A percentile compares a stretch with the other conserved stretches of the same genome.
phyloP scores from a whole-genome alignment of 106 monocot species.

The Alisma plantagoaquatica region DNA sequence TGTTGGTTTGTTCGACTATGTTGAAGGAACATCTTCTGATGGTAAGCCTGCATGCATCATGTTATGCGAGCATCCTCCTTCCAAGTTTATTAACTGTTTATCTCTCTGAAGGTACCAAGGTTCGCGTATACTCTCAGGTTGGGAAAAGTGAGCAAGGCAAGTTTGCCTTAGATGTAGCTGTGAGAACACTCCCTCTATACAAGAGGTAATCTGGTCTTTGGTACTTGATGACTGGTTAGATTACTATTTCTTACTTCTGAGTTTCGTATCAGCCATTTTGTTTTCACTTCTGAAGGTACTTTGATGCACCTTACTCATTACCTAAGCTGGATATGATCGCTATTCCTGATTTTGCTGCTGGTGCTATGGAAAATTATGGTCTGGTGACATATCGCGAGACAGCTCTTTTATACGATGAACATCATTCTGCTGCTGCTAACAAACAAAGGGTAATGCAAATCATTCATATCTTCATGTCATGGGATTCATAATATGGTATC shows the following conservation, averaged over 20 bases:
- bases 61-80: neutral
- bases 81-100: neutral
- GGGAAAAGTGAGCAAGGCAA: constrained; percentile 83
- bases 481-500: no score
- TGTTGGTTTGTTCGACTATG: constrained; percentile 84
- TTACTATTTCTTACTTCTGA: no score
- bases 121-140: constrained; percentile 83
- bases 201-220: constrained; percentile 57
- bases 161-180: constrained; percentile 92
- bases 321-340: constrained; percentile 98
- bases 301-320: constrained; percentile 67
- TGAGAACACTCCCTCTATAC: constrained; percentile 69
- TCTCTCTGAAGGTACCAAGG: constrained; percentile 42
- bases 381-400: constrained; percentile 86
- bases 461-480: no score
- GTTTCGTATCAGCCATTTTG: neutral
- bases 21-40: constrained; percentile 54
- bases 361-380: constrained; percentile 98
- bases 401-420: constrained; percentile 77
- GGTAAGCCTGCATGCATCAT: constrained; percentile 24
- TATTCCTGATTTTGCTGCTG: constrained; percentile 96
- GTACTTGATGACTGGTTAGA: no score
- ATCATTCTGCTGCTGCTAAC: constrained; percentile 60
- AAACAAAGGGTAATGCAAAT: constrained; percentile 82
- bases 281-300: constrained; percentile 37